Conservation (phyloP, 495 filamentous ascomycete genomes). For the Trypethelium eluteriae region DNA sequence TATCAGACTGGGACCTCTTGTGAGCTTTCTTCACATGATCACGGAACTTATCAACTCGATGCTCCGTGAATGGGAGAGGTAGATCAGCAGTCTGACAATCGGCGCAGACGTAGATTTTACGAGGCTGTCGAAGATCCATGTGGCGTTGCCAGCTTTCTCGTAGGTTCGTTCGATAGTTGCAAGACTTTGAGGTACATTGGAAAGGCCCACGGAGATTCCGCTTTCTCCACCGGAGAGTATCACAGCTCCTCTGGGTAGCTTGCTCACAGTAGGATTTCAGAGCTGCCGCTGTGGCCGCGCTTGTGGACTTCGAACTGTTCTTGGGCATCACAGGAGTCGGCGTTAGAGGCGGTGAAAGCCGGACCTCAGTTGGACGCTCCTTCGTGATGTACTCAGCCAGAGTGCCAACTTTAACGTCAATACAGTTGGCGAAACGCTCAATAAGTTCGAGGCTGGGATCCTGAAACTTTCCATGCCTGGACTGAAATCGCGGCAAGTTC, state of each 20-base stretch:
- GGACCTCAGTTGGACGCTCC: neutral
- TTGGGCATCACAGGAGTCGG: neutral
- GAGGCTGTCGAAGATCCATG: conserved; percentile 4
- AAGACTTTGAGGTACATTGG: neutral
- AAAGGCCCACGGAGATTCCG: neutral
- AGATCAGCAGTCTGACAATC: neutral
- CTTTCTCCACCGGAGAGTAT: neutral
- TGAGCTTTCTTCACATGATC: conserved; percentile 1
- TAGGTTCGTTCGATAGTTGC: neutral
- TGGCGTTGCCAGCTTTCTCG: conserved; percentile 5
- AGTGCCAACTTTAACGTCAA: neutral
- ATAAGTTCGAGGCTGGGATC: too few species aligned
- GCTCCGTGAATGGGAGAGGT: neutral
- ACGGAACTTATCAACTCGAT: neutral
- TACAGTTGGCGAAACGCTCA: too few species aligned
- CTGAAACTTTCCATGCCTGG: too few species aligned
- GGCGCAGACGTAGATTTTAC: neutral
- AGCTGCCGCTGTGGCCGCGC: neutral
- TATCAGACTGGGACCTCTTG: neutral
- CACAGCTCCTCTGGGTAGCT: neutral
- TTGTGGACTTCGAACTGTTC: neutral
- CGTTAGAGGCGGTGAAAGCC: neutral
- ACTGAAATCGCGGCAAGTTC: neutral
- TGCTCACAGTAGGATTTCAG: neutral
- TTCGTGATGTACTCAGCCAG: neutral